Base-by-base conservation (phyloP, 169 alveolate species). In the Plasmodium chabaudi region DNA sequence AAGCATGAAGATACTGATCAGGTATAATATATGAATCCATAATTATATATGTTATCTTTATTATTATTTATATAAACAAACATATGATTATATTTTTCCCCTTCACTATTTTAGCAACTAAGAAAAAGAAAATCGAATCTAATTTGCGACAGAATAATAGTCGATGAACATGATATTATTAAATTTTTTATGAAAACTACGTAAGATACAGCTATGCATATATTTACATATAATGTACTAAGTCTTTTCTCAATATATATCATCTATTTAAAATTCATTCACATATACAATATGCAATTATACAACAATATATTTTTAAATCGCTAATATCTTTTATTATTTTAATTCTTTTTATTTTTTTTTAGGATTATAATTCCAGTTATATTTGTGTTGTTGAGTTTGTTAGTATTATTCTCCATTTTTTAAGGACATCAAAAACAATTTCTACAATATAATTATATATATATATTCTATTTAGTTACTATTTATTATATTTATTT, bases 101-200 rank as follows among this genome's bases (percentile, higher is more conserved):
- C 27, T 56, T 77, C 34, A 3, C 19, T 13, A 23, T 23, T 79
- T 44, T 55, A 65, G 46, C 25, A 79, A 6, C 15, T 79, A 53
- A 79, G 89, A 79, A 79, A 79, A 69, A 68, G 89, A 53, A 65
- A 67, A 25, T 15, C 44, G 25, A 79, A 79, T 64, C 47, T 79
- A 1, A 79, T 79, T 27, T 79, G 79, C 56, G 89, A 79, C 46
- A 47, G 89, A 69, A 53, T 79, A 15, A 69, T 79, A 12, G 65
- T 79, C 9, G 89, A 79, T 46, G 89, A 79, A 7, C 89, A 65
- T 79, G 89, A 79, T 44, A 79, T 79, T n/a, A 79, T 79, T 15
- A 79, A 64, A 21, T 60, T 79, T 55, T 79, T 79, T 47, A 51
- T 79, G 25, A 79, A 79, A 42, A 68, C 23, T 60, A 79, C 65